Base-by-base conservation (phyloP, 768 basidiomycete species). In the Terana coerulea region DNA sequence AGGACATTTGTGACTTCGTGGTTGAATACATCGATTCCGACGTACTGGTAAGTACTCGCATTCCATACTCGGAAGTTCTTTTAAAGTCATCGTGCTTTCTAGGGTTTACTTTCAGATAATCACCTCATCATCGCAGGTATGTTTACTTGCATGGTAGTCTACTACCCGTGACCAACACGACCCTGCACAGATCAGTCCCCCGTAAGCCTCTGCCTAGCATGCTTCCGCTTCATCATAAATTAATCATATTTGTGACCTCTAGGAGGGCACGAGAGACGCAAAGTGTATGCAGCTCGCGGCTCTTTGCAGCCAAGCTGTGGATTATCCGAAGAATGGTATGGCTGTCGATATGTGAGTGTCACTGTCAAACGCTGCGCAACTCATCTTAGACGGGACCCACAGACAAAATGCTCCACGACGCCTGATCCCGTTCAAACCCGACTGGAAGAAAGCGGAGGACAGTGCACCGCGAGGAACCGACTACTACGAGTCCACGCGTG, bases 1-100 rank as follows among this genome's bases (percentile, higher is more conserved):
- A 83, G 1, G 87, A 91, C 57, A 81, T 92, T 12, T 87, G 86
- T 54, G 75, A 92, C 51, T 92, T 93, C 58, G 71, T 93, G 21
- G 81, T 90, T 12, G 83, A 92, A 58, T 93, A 91, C 51, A 89
- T 93, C 62, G 77, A 88, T 55, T 89, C 88, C 0, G 88, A 92
- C 60, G 78, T 90, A 36, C 67, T 90, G 75, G 88, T 89, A 67
- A 17, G 76, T 61, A 41, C 25, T 40, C 33, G 25, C 44, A 7
- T 6, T n/a, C 1, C 14, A 30, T 14, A 19, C 30, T 10, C 34
- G 19, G 33, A 22, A 17, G 33, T 12, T 25, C 33, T 15, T 35
- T 57, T 33, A n/a, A n/a, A 51, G 22, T 49, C 25, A 35, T 45
- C 43, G 17, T 37, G 33, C 37, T 15, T 7, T 52, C 33, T 33